phyloP scores from a whole-genome alignment of 2,329 filamentous ascomycete genomes.

The Clarireedia homoeocarpa region DNA sequence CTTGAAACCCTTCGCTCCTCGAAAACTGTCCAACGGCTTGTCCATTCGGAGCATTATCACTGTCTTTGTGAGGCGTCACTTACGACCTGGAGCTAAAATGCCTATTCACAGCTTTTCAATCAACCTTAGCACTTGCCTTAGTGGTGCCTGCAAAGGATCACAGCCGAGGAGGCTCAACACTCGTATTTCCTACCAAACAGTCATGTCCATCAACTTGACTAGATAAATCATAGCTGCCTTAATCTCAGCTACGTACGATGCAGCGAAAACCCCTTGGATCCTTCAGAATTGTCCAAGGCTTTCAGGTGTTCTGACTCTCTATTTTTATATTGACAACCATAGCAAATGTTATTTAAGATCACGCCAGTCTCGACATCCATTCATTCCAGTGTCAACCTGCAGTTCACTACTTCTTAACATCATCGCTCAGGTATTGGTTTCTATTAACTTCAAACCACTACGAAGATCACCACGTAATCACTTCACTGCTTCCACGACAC shows the following conservation, averaged over 20 bases:
- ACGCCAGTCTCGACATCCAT: background rate
- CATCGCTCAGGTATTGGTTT: background rate
- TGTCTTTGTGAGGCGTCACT: no score
- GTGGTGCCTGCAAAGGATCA: slow-evolving; percentile 1
- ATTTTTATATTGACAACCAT: slow-evolving; percentile 24
- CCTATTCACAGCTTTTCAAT: background rate
- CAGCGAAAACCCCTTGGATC: slow-evolving; percentile 3
- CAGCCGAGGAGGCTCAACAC: slow-evolving; percentile 1
- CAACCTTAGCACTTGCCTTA: background rate
- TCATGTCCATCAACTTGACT: background rate
- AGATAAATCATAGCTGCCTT: slow-evolving; percentile 1
- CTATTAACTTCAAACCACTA: background rate
- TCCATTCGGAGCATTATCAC: no score
- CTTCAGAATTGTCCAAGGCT: background rate
- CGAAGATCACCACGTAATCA: background rate
- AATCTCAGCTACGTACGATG: slow-evolving; percentile 6
- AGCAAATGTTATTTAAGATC: slow-evolving; percentile 1
- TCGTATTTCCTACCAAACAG: slow-evolving; percentile 2
- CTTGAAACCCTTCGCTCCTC: no score
- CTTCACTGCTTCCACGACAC: background rate
- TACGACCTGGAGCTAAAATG: no score
- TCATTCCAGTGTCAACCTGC: background rate
- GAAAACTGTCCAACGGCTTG: no score
- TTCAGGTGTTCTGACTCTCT: slow-evolving; percentile 22
- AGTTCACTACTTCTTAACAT: background rate